Conservation (phyloP, 345 rosid genomes). For the Salix arbutifolia region DNA sequence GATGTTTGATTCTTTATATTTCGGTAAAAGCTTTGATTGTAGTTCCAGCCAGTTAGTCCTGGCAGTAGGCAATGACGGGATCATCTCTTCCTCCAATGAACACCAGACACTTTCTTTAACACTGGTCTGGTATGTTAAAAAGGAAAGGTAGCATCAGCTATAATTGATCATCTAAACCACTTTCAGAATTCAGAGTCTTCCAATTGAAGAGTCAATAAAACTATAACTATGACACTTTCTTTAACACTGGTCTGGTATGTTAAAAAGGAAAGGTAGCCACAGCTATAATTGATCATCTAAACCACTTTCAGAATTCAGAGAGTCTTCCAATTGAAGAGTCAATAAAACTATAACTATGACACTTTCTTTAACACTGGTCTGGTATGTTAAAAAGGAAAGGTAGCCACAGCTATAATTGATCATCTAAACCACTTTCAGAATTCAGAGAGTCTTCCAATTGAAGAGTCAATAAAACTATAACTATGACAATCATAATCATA, state of each 20-base stretch:
- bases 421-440: not conserved
- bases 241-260: conserved; percentile 54
- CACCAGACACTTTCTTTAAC: conserved; percentile 77
- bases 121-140: conserved; percentile 45
- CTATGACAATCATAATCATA: not conserved
- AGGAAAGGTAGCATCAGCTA: conserved; percentile 11
- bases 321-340: not conserved
- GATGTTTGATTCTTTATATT: conserved; percentile 64
- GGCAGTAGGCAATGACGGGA: conserved; percentile 65
- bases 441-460: not conserved
- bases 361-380: conserved; percentile 73
- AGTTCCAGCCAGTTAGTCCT: conserved; percentile 93
- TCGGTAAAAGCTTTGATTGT: conserved; percentile 71
- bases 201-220: not conserved
- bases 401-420: conserved; percentile 10
- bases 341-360: conserved; percentile 5
- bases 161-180: not conserved
- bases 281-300: conserved; percentile 8
- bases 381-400: conserved; percentile 18
- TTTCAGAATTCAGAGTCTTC: conserved; percentile 3
- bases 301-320: not conserved
- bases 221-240: conserved; percentile 42
- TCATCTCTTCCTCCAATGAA: conserved; percentile 83
- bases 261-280: conserved; percentile 5
- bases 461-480: not conserved